Evolutionary conservation across 257 asterid species (phyloP), one percentile per base, ranked within the genome.

Genomic region (Echium plantagineum): DNA sequence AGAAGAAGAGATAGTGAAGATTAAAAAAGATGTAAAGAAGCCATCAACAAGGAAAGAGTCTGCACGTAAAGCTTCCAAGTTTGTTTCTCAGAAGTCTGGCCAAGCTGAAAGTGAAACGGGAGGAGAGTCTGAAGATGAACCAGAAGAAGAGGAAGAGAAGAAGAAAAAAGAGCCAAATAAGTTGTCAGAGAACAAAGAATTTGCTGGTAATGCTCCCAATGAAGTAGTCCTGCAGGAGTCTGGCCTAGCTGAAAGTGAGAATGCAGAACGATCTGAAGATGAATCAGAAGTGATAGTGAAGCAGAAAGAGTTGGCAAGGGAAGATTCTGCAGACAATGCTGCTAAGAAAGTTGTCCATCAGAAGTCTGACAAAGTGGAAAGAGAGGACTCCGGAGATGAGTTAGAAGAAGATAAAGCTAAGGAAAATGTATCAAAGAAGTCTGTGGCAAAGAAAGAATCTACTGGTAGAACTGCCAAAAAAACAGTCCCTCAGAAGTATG

Each of bases 321-420:
- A 35, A 35, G 12, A 35, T 7, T 35, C 46, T 35, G 46, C 13
- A 7, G 46, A 7, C 9, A 35, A 35, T 0, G 13, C 12, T 35
- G 46, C 46, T 35, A 8, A 35, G 46, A 35, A 35, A 35, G 10
- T 35, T 7, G 46, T 35, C 46, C 2, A 12, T 7, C 46, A 84
- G 77, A 68, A 73, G 74, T 81, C 93, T 62, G 85, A 85, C 26
- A 73, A 73, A 59, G 83, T 84, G 67, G 86, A 72, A 28, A 52
- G 56, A 5, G 56, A 52, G 10, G 83, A 76, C 63, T 76, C 75
- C 58, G 73, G 47, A 71, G 75, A 64, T 66, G 87, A 80, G 61
- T 62, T 77, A 53, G 84, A 65, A 65, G 81, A 70, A 57, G 77
- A 79, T 38, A 79, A 65, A 31, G 21, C 21, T 21, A 60, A 46